Evolutionary conservation across 2,329 filamentous ascomycete species (phyloP), one percentile per base, ranked within the genome.

Genomic region (Aspergillus glaucus): DNA sequence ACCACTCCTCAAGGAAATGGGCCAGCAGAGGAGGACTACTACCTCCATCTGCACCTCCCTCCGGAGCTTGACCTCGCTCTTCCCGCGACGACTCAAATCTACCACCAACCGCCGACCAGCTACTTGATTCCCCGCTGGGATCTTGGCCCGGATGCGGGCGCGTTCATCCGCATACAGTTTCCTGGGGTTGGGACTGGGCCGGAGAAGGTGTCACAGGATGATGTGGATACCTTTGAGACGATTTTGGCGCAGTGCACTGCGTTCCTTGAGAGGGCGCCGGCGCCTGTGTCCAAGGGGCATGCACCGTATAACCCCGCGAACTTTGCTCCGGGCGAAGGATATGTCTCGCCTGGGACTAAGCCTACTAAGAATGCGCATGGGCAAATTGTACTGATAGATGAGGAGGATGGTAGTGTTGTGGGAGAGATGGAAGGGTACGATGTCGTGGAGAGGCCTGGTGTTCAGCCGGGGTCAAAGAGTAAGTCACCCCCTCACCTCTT

Each of bases 71-170:
- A 97, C 61, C 81, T 97, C 5, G 88, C 93, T 5, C 79, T 97
- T 12, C 93, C 93, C 10, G 92, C 92, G 15, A 97, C 91, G 0
- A 97, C 93, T 0, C 92, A 97, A 68, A 93, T 98, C 66, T 97
- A 95, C 72, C 90, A 95, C 69, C 89, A 97, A 71, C 90, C 91
- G 6, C 92, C 92, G 0, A 83, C 79, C 55, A 95, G 88, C 75
- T 97, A 97, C 65, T 77, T 97, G 43, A 95, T 98, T 53, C 93
- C 93, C 14, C 84, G 92, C 56, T 96, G 92, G 90, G 92, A 97
- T 62, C 75, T 96, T 14, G 91, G 89, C 3, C 88, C 87, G 1
- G 87, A 93, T 49, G 86, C 85, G 55, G 91, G 90, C 51, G 88
- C 90, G 15, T 97, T 97, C 65, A 96, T 92, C 17, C 81, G 90